phyloP scores from a whole-genome alignment of 2,329 filamentous ascomycete genomes.

The Fusarium nelsonii region DNA sequence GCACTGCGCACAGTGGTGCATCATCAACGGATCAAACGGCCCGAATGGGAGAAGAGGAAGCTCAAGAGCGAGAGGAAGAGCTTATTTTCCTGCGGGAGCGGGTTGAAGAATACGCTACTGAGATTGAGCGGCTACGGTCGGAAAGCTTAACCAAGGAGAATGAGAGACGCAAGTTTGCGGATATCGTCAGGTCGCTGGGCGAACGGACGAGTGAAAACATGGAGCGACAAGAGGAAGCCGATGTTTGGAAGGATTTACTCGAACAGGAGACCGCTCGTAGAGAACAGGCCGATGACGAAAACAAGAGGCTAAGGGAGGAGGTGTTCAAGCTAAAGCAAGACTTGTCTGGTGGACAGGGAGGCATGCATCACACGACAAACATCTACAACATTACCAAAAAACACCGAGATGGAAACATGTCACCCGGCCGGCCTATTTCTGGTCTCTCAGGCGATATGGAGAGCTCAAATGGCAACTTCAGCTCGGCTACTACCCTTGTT shows the following conservation, averaged over 20 bases:
- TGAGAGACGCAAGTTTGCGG: conserved; percentile 87
- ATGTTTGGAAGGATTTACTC: conserved; percentile 95
- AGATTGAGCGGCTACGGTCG: conserved; percentile 84
- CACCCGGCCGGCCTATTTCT: conserved; percentile 64
- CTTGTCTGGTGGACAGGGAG: conserved; percentile 54
- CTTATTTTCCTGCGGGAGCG: conserved; percentile 86
- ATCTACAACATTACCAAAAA: conserved; percentile 75
- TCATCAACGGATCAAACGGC: conserved; percentile 71
- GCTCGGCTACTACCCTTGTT: conserved; percentile 74
- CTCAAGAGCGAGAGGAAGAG: conserved; percentile 83
- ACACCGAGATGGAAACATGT: conserved; percentile 59
- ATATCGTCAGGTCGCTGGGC: conserved; percentile 74
- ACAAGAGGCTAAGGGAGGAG: conserved; percentile 85
- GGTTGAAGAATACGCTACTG: conserved; percentile 83
- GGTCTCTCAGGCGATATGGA: conserved; percentile 64
- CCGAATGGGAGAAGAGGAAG: conserved; percentile 68
- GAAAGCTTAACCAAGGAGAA: conserved; percentile 84
- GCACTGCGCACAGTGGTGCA: conserved; percentile 67
- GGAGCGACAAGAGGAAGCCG: conserved; percentile 72
- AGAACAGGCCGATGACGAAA: conserved; percentile 92
- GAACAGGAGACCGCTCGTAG: conserved; percentile 91
- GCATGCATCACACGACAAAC: conserved; percentile 71
- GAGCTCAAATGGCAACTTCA: conserved; percentile 64
- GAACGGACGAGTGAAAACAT: conserved; percentile 63
- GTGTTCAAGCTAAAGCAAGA: conserved; percentile 78